phyloP scores from a whole-genome alignment of 352 stramenopile genomes.

The Globisporangium spiculum region DNA sequence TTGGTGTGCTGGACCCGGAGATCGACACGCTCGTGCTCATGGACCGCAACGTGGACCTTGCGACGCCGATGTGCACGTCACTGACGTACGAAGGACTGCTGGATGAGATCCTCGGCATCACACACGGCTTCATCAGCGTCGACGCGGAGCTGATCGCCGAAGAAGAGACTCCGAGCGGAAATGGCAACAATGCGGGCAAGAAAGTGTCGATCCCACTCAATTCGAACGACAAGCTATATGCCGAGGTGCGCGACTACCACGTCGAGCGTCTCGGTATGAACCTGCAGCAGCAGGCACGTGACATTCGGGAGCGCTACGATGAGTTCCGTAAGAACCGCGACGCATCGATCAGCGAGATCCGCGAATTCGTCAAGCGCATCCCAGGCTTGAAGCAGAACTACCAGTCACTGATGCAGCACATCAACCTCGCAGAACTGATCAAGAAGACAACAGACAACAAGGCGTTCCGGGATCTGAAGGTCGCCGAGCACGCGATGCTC shows the following conservation, averaged over 20 bases:
- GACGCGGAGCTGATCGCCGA: slow-evolving; percentile 76
- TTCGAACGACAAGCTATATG: slow-evolving; percentile 95
- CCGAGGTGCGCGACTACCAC: slow-evolving; percentile 95
- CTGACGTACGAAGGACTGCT: slow-evolving; percentile 97
- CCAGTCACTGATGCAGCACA: slow-evolving; percentile 96
- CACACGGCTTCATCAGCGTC: slow-evolving; percentile 85
- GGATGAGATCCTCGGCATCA: slow-evolving; percentile 95
- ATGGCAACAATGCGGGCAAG: slow-evolving; percentile 40
- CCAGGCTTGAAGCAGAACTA: slow-evolving; percentile 92
- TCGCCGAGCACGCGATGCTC: slow-evolving; percentile 94
- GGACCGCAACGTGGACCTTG: slow-evolving; percentile 93
- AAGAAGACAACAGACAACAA: slow-evolving; percentile 94
- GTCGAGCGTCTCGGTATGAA: slow-evolving; percentile 96
- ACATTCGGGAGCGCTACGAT: slow-evolving; percentile 93
- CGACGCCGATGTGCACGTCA: slow-evolving; percentile 95
- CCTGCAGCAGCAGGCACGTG: slow-evolving; percentile 94
- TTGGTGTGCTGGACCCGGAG: slow-evolving; percentile 76
- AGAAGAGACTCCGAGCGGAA: slow-evolving; percentile 35
- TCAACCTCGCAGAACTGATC: slow-evolving; percentile 95
- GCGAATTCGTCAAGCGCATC: slow-evolving; percentile 98
- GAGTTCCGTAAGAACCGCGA: slow-evolving; percentile 95
- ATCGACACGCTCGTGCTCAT: slow-evolving; percentile 95
- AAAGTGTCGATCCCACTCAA: slow-evolving; percentile 93
- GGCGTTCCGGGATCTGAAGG: slow-evolving; percentile 93
- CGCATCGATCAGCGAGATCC: slow-evolving; percentile 96